Evolutionary conservation across 768 basidiomycete genomes (phyloP).

Genomic region (Pilatotrama ljubarskyi): DNA sequence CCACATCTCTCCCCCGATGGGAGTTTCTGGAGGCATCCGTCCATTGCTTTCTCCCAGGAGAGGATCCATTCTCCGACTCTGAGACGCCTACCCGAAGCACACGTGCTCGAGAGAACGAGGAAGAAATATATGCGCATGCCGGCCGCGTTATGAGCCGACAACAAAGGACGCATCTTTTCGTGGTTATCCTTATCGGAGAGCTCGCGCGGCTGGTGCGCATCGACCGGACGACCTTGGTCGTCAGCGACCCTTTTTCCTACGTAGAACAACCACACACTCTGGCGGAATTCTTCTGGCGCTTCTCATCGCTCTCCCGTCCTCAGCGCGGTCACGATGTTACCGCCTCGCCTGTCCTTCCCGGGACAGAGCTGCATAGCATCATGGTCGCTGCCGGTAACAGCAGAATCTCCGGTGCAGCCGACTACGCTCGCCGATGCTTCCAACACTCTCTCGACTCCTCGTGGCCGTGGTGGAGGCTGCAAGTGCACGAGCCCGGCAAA

Average conservation of each 20-base stretch:
- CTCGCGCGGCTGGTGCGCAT: not conserved
- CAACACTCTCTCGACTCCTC: not conserved
- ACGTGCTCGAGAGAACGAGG: not conserved
- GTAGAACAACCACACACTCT: not conserved
- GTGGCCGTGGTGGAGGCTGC: not conserved
- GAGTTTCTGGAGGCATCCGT: not conserved
- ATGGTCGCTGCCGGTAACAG: not conserved
- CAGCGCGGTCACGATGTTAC: constrained; percentile 3
- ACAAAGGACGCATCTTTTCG: not conserved
- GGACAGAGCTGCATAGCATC: not conserved
- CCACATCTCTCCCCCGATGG: not conserved
- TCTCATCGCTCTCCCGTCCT: not conserved
- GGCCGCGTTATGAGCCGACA: not conserved
- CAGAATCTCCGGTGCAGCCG: not conserved
- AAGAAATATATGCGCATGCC: not conserved
- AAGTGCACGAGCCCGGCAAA: not conserved
- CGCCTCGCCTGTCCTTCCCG: not conserved
- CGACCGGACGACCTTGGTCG: not conserved
- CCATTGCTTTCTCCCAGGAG: not conserved
- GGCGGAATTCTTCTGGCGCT: not conserved
- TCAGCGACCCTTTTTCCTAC: not conserved
- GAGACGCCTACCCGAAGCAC: too few relatives aligned
- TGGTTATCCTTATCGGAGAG: not conserved
- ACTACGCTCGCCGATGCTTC: not conserved
- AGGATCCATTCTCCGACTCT: not conserved